These are phyloP conservation scores for Acarospora socialis DNA, from an alignment of 2,329 filamentous ascomycete species.

Conservation along the genomic window DNA sequence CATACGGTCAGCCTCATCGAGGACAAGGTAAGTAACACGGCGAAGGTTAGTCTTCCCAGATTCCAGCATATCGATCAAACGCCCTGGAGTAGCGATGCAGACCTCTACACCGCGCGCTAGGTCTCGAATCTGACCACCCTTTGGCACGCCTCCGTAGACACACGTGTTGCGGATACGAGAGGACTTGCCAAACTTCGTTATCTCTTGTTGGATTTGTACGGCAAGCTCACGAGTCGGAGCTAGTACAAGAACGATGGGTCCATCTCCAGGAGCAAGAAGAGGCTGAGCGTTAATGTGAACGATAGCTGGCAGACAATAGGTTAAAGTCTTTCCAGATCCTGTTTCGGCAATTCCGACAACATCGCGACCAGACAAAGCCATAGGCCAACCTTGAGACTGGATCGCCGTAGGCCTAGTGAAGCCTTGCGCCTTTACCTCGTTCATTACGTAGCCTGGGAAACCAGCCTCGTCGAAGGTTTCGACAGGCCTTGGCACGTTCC, in stretches of 20 bases:
- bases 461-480: slow-evolving; percentile 96
- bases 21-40: slow-evolving; percentile 92
- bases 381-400: slow-evolving; percentile 97
- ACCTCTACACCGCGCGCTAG: slow-evolving; percentile 92
- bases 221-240: slow-evolving; percentile 95
- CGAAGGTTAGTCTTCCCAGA: slow-evolving; percentile 96
- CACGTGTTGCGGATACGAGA: slow-evolving; percentile 97
- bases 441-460: slow-evolving; percentile 94
- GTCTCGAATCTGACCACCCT: slow-evolving; percentile 92
- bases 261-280: slow-evolving; percentile 84
- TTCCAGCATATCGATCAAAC: slow-evolving; percentile 97
- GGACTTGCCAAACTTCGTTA: slow-evolving; percentile 96
- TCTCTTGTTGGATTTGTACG: slow-evolving; percentile 96
- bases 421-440: slow-evolving; percentile 95
- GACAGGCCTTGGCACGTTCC: slow-evolving; percentile 78
- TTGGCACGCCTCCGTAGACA: slow-evolving; percentile 97
- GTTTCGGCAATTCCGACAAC: slow-evolving; percentile 99
- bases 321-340: slow-evolving; percentile 96
- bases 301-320: slow-evolving; percentile 93
- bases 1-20: slow-evolving; percentile 99
- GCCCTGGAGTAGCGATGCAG: slow-evolving; percentile 93
- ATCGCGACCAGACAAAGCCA: slow-evolving; percentile 95
- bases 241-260: slow-evolving; percentile 89
- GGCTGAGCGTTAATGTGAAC: slow-evolving; percentile 99
- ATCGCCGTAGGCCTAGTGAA: slow-evolving; percentile 90